These are phyloP conservation scores for Sicyos baderoa DNA, from an alignment of 306 rosid species.

Conservation along the genomic window DNA sequence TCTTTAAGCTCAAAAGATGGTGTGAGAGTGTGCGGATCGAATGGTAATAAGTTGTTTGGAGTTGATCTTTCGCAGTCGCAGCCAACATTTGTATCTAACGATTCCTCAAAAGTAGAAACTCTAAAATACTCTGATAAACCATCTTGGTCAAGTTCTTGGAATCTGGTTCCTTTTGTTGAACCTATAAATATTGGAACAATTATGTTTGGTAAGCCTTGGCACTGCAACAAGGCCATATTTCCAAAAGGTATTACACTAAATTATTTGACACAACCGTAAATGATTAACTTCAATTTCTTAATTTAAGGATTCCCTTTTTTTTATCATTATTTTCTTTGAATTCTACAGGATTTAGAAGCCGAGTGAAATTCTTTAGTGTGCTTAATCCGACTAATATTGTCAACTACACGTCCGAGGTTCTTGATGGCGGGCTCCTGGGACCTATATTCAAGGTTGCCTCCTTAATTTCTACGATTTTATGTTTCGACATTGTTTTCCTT, in stretches of 20 bases:
- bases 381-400: conserved; percentile 51
- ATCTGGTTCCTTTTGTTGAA: conserved; percentile 36
- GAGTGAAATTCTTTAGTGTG: conserved; percentile 51
- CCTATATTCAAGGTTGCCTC: conserved; percentile 71
- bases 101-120: conserved; percentile 19
- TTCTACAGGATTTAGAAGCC: conserved; percentile 75
- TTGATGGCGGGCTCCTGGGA: conserved; percentile 79
- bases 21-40: conserved; percentile 23
- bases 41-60: conserved; percentile 42
- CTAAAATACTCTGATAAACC: not conserved
- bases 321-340: not conserved
- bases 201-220: conserved; percentile 66
- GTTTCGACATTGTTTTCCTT: conserved; percentile 19
- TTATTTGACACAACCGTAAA: not conserved
- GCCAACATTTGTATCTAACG: conserved; percentile 23
- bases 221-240: conserved; percentile 54
- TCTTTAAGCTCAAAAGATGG: conserved; percentile 29
- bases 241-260: conserved; percentile 59
- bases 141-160: conserved; percentile 8
- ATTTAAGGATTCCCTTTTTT: not conserved
- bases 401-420: conserved; percentile 69
- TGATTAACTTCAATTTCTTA: conserved; percentile 14
- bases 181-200: conserved; percentile 52
- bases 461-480: conserved; percentile 10
- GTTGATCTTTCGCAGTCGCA: conserved; percentile 29